Percentiles rank a stretch among this genome's conserved stretches.
Conservation (phyloP, 192 early-diverging fungal species). For the Gonapodya sp. region DNA sequence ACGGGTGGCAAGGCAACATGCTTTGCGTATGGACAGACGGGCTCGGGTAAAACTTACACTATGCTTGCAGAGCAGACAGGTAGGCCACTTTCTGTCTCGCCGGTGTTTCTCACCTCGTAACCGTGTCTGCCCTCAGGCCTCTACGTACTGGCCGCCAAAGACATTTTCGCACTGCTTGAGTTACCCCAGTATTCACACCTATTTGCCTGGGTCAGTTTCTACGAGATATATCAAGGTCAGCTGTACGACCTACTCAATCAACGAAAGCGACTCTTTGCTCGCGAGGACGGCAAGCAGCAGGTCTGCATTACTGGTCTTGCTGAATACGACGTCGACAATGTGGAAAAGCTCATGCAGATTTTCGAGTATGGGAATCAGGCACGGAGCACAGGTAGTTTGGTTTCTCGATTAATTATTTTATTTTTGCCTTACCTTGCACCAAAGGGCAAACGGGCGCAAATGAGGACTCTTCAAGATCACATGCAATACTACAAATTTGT, state of each 20-base stretch:
- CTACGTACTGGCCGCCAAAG: conserved; percentile 84
- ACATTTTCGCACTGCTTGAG: conserved; percentile 73
- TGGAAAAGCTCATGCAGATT: conserved; percentile 78
- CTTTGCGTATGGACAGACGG: conserved; percentile 96
- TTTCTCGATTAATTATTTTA: neutral
- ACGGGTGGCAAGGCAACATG: conserved; percentile 93
- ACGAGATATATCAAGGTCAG: conserved; percentile 96
- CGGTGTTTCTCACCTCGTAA: neutral
- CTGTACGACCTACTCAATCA: conserved; percentile 88
- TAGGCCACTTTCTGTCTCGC: neutral
- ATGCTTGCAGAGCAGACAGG: conserved; percentile 56
- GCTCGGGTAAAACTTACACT: conserved; percentile 92
- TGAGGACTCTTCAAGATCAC: conserved; percentile 88
- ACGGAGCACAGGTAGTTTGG: conserved; percentile 78
- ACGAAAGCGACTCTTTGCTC: conserved; percentile 83
- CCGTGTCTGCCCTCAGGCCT: conserved; percentile 39
- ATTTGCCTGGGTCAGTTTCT: conserved; percentile 77
- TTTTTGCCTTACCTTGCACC: neutral
- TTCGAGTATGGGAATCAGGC: conserved; percentile 86
- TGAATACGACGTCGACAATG: conserved; percentile 78
- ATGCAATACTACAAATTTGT: conserved; percentile 91
- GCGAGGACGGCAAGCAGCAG: conserved; percentile 92
- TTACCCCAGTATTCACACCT: conserved; percentile 64
- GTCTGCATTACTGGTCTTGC: conserved; percentile 84
- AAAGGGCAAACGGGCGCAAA: conserved; percentile 86